A percentile compares a stretch with the other conserved stretches of the same genome.
phyloP scores from a whole-genome alignment of 2,329 filamentous ascomycete genomes.

The Hypocrella siamensis region DNA sequence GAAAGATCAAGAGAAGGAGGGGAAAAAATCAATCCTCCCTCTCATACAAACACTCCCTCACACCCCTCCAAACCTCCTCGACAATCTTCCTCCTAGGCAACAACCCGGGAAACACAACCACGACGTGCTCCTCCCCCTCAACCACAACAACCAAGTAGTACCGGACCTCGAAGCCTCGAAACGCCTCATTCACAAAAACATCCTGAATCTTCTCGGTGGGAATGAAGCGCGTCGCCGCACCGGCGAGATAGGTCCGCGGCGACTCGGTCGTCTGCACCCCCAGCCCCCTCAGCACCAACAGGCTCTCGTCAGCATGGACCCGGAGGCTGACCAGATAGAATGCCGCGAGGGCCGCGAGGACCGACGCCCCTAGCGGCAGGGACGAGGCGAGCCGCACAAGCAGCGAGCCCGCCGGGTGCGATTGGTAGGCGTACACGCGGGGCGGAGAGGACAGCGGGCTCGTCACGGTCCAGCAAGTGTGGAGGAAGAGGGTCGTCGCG shows the following conservation, averaged over 20 bases:
- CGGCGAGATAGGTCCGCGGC: conserved; percentile 40
- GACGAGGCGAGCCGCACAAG: conserved; percentile 15
- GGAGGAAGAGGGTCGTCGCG: conserved; percentile 29
- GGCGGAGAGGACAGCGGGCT: conserved; percentile 14
- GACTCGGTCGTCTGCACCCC: conserved; percentile 77
- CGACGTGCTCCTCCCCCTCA: conserved; percentile 70
- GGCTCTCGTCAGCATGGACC: conserved; percentile 54
- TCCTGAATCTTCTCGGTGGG: conserved; percentile 87
- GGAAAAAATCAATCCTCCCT: conserved; percentile 11
- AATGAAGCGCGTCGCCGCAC: conserved; percentile 45
- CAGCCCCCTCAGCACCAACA: conserved; percentile 75
- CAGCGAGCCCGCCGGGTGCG: conserved; percentile 16
- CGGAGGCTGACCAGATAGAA: conserved; percentile 30
- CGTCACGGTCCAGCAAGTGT: conserved; percentile 29
- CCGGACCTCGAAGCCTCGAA: conserved; percentile 76
- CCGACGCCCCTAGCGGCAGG: conserved; percentile 22
- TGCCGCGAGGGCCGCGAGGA: conserved; percentile 18
- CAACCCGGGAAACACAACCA: conserved; percentile 85
- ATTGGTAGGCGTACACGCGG: no score
- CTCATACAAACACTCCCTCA: conserved; percentile 66
- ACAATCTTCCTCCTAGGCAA: conserved; percentile 60
- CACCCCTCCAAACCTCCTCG: conserved; percentile 81
- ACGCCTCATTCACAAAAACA: conserved; percentile 89
- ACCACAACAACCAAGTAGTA: conserved; percentile 87
- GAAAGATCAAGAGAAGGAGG: not conserved